Percentiles rank a stretch among this genome's conserved stretches.
phyloP scores from a whole-genome alignment of 2,329 filamentous ascomycete species.

The Curvularia hawaiiensis region DNA sequence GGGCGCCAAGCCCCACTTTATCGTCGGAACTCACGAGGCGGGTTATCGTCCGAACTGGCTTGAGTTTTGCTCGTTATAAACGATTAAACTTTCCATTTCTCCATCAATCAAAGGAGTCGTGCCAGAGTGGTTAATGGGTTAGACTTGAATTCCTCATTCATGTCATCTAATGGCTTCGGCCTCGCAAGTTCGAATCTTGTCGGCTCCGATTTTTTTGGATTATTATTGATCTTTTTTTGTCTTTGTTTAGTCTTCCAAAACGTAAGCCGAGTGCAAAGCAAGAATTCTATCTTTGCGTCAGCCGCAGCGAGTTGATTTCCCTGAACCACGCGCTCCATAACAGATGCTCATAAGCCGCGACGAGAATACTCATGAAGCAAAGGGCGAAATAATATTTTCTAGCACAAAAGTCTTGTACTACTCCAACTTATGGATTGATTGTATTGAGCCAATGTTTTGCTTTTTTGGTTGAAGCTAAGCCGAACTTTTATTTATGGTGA shows the following conservation, averaged over 20 bases:
- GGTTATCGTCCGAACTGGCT: no score
- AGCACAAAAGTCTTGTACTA: not conserved
- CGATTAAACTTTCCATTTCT: not conserved
- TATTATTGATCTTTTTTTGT: not conserved
- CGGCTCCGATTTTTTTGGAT: conserved; percentile 19
- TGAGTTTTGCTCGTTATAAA: no score
- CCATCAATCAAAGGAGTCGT: conserved; percentile 28
- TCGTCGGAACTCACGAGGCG: no score
- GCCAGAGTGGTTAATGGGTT: conserved; percentile 52
- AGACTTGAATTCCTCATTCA: conserved; percentile 47
- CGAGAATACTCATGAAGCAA: no score
- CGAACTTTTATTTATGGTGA: not conserved
- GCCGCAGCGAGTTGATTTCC: no score
- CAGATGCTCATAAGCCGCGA: no score
- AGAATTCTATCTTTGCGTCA: not conserved
- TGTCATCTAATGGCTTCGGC: conserved; percentile 51
- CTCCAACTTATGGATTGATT: not conserved
- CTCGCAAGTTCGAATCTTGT: conserved; percentile 49
- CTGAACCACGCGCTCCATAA: no score
- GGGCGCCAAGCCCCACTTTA: conserved; percentile 2
- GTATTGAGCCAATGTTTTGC: not conserved
- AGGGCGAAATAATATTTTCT: not conserved
- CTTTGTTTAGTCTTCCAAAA: no score
- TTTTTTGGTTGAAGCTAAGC: not conserved
- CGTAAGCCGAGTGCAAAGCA: no score